These are phyloP conservation scores for Pythium rishiriense DNA, from an alignment of 352 stramenopile species.

Conservation along the genomic window DNA sequence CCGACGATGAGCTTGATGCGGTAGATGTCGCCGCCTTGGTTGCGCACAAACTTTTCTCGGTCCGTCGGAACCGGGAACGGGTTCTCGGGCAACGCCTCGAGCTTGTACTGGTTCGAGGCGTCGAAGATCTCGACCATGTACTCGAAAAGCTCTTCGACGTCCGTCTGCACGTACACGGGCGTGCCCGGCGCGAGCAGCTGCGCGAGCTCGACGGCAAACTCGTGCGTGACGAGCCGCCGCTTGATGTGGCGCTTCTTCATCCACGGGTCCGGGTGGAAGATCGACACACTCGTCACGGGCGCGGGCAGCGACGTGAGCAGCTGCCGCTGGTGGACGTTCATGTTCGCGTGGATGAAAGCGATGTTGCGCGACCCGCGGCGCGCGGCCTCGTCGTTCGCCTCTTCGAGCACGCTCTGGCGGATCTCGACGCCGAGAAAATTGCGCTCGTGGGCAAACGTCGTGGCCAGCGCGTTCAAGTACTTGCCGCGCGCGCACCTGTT, in stretches of 20 bases:
- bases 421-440: constrained; percentile 89
- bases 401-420: constrained; percentile 69
- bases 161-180: constrained; percentile 80
- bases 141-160: constrained; percentile 78
- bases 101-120: constrained; percentile 39
- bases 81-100: constrained; percentile 47
- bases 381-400: constrained; percentile 49
- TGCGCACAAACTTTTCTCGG: constrained; percentile 64
- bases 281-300: constrained; percentile 71
- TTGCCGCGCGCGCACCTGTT: constrained; percentile 57
- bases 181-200: constrained; percentile 48
- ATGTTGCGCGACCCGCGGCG: constrained; percentile 59
- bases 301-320: constrained; percentile 63
- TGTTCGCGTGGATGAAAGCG: constrained; percentile 80
- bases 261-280: constrained; percentile 89
- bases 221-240: constrained; percentile 66
- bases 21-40: constrained; percentile 75
- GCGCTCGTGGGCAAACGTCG: constrained; percentile 29
- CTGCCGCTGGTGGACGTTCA: constrained; percentile 74
- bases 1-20: constrained; percentile 28
- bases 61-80: constrained; percentile 73
- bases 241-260: constrained; percentile 90
- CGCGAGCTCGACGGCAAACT: constrained; percentile 69
- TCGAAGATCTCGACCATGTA: constrained; percentile 87
- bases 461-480: constrained; percentile 73